Evolutionary conservation across 352 stramenopile species (phyloP).

Genomic region (Globisporangium cylindrosporum): DNA sequence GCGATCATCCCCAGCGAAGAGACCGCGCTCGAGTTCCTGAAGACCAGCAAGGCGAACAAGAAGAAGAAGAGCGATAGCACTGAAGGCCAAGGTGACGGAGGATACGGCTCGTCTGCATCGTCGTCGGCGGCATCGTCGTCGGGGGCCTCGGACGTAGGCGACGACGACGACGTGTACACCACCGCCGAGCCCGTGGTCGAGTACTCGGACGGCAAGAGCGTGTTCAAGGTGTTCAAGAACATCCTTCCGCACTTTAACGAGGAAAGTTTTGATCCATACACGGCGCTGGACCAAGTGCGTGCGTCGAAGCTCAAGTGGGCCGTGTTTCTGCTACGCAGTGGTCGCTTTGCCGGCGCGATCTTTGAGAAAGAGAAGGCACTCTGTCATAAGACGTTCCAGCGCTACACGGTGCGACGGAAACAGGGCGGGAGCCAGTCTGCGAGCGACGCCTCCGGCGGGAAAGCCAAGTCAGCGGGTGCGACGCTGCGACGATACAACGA

Average conservation of each 20-base stretch:
- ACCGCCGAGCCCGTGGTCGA: conserved; percentile 73
- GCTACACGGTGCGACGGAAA: conserved; percentile 93
- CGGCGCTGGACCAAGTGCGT: conserved; percentile 43
- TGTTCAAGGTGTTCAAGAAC: conserved; percentile 81
- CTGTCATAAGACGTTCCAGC: conserved; percentile 90
- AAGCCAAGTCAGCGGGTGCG: conserved; percentile 91
- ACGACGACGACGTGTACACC: conserved; percentile 42
- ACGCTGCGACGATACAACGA: conserved; percentile 93
- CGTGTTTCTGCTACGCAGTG: conserved; percentile 89
- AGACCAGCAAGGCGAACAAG: conserved; percentile 19
- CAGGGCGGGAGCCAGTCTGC: conserved; percentile 91
- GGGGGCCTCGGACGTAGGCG: conserved; percentile 34
- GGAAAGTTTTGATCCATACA: conserved; percentile 63
- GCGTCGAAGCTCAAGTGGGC: conserved; percentile 71
- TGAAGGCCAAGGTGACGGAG: conserved; percentile 10
- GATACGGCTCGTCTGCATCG: conserved; percentile 25
- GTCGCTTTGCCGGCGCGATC: conserved; percentile 89
- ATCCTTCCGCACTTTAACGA: conserved; percentile 43
- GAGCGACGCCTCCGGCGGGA: conserved; percentile 74
- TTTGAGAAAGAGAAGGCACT: conserved; percentile 89
- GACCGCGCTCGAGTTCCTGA: conserved; percentile 23
- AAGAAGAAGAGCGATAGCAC: conserved; percentile 19
- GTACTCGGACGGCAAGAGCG: conserved; percentile 66
- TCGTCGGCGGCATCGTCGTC: conserved; percentile 47
- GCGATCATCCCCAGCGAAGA: conserved; percentile 40